Evolutionary conservation across 345 rosid species (phyloP).

Genomic region (Dovyalis caffra): DNA sequence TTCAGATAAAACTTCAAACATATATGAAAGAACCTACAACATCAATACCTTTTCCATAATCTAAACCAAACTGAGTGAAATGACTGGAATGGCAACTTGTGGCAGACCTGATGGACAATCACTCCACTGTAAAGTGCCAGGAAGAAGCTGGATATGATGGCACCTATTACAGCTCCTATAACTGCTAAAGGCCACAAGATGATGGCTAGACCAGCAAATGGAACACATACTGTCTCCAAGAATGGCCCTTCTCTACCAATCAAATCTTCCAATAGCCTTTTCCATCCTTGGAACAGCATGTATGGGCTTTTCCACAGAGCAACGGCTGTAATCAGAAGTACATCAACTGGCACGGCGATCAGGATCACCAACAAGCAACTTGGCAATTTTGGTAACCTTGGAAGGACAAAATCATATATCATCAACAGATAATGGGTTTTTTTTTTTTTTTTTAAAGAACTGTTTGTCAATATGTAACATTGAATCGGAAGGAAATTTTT

Average conservation of each 20-base stretch:
- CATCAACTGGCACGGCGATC: slow-evolving; percentile 62
- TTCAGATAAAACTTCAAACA: slow-evolving; percentile 22
- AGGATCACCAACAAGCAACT: slow-evolving; percentile 59
- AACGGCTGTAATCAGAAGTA: slow-evolving; percentile 51
- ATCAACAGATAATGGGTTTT: background rate
- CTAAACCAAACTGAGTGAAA: background rate
- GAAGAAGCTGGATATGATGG: slow-evolving; percentile 62
- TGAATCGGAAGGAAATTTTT: background rate
- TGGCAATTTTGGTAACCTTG: slow-evolving; percentile 65
- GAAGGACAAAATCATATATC: background rate
- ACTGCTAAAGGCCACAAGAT: slow-evolving; percentile 87
- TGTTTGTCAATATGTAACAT: background rate
- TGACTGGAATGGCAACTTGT: background rate
- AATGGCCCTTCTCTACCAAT: slow-evolving; percentile 91
- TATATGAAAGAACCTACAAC: background rate
- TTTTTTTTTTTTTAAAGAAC: background rate
- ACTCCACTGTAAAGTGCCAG: slow-evolving; percentile 69
- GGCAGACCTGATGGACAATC: slow-evolving; percentile 66
- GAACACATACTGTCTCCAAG: slow-evolving; percentile 82
- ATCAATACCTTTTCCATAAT: background rate
- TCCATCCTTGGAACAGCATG: slow-evolving; percentile 86
- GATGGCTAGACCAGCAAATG: slow-evolving; percentile 85
- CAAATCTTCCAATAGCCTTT: slow-evolving; percentile 79
- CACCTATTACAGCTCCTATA: slow-evolving; percentile 51
- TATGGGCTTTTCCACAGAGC: slow-evolving; percentile 82